Conservation (phyloP, 257 asterid species). For the Nicotiana otophora region DNA sequence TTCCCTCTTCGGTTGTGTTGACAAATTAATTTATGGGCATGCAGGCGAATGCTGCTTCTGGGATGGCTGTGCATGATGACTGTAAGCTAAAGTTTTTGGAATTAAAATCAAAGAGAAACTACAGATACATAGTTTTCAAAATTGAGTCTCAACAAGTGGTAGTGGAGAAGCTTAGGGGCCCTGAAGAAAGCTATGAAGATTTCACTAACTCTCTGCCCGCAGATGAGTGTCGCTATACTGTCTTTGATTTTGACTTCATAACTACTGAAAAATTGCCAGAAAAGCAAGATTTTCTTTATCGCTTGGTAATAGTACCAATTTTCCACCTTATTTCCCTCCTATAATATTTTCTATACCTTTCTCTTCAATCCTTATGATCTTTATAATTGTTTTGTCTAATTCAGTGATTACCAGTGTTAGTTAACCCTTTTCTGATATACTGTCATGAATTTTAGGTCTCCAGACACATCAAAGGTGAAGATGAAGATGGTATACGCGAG, state of each 20-base stretch:
- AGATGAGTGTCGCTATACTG: slow-evolving; percentile 2
- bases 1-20: no score
- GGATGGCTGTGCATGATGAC: not conserved
- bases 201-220: not conserved
- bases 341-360: no score
- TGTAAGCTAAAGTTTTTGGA: slow-evolving; percentile 1
- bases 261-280: not conserved
- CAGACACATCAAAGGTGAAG: not conserved
- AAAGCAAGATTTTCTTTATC: slow-evolving; percentile 6
- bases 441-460: not conserved
- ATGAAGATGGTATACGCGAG: slow-evolving; percentile 1
- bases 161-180: not conserved
- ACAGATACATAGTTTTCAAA: not conserved
- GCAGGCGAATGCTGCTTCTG: slow-evolving; percentile 7
- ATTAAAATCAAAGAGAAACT: not conserved
- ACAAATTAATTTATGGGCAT: no score
- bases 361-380: no score
- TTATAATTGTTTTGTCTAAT: no score
- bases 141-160: slow-evolving; percentile 2
- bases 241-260: not conserved
- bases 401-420: no score
- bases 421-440: not conserved
- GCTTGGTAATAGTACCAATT: not conserved
- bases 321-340: not conserved
- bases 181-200: not conserved